These are phyloP conservation scores for Chlorella sp. DNA, from an alignment of 139 green algal species.

Conservation along the genomic window DNA sequence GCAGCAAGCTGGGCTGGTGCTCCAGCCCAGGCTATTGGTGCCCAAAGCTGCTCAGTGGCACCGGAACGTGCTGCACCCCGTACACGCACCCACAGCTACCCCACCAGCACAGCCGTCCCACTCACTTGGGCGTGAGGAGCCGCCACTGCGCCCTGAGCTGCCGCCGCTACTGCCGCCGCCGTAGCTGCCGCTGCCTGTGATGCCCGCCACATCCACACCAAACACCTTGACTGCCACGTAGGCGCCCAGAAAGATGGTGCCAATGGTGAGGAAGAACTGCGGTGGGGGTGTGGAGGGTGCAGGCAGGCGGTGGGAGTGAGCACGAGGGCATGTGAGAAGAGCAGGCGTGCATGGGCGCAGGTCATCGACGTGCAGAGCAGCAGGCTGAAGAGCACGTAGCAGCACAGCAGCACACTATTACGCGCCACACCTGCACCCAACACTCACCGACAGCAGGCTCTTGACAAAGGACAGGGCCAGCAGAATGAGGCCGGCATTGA, in stretches of 20 bases:
- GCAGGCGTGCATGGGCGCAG: no score
- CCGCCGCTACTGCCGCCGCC: not conserved
- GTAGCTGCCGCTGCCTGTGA: not conserved
- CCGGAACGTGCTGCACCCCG: no score
- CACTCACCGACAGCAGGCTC: conserved; percentile 56
- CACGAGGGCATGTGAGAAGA: not conserved
- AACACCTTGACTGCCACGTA: conserved; percentile 50
- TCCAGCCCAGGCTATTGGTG: no score
- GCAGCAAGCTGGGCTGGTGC: no score
- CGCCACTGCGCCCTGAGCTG: not conserved
- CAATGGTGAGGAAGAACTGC: conserved; percentile 56
- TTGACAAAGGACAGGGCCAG: conserved; percentile 57
- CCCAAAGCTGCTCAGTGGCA: no score
- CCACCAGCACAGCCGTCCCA: no score
- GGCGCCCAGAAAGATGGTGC: conserved; percentile 50
- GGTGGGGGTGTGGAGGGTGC: not conserved
- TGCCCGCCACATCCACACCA: conserved; percentile 37
- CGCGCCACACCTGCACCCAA: no score
- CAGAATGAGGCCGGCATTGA: conserved; percentile 52
- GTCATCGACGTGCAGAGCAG: no score
- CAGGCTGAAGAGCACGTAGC: no score
- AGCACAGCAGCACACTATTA: no score
- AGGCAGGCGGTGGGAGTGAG: not conserved
- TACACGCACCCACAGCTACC: no score
- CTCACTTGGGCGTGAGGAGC: not conserved